These are phyloP conservation scores for Lycium ferocissimum DNA, from an alignment of 257 asterid genomes.

Conservation along the genomic window DNA sequence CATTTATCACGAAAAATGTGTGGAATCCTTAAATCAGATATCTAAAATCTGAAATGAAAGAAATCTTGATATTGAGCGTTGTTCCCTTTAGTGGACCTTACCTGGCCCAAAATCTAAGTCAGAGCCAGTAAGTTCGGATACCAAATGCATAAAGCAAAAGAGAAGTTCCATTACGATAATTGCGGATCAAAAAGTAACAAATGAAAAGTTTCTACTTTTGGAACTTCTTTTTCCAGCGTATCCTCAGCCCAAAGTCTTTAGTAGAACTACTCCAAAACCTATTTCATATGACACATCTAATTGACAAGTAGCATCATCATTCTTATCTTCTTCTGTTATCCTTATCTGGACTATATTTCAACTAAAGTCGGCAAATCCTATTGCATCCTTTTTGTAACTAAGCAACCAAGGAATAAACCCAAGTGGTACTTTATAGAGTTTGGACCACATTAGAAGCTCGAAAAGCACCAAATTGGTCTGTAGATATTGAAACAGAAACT, in stretches of 20 bases:
- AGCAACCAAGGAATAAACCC: not conserved
- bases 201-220: not conserved
- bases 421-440: not conserved
- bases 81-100: no score
- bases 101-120: no score
- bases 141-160: not conserved
- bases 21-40: no score
- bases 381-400: no score
- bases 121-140: no score
- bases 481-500: not conserved
- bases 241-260: not conserved
- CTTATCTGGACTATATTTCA: not conserved
- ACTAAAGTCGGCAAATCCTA: not conserved
- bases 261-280: not conserved
- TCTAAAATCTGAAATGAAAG: no score
- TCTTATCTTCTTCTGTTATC: slow-evolving; percentile 15
- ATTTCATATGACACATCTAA: not conserved
- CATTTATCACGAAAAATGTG: no score
- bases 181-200: not conserved
- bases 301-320: not conserved
- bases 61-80: no score
- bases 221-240: not conserved
- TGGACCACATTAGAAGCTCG: slow-evolving; percentile 3
- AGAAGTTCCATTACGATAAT: not conserved
- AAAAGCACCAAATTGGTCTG: not conserved